These are phyloP conservation scores for Warburgia ugandensis DNA, from an alignment of 164 flowering plant species.

Conservation along the genomic window DNA sequence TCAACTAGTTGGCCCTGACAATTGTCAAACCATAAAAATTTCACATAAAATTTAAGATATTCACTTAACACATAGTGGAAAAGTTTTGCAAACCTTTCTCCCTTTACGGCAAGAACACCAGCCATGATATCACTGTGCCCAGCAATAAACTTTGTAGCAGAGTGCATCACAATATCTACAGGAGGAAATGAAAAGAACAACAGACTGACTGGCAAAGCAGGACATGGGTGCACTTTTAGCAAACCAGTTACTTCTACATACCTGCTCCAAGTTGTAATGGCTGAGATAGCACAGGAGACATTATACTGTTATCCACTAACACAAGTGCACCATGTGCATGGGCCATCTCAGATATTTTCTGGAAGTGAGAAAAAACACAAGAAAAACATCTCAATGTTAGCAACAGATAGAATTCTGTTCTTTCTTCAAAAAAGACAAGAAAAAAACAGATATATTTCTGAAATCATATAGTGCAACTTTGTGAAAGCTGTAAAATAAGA, in stretches of 20 bases:
- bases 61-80: not conserved
- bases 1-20: no score
- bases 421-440: no score
- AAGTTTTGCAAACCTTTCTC: constrained; percentile 53
- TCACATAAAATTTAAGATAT: no score
- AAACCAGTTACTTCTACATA: no score
- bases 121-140: constrained; percentile 99
- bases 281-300: constrained; percentile 88
- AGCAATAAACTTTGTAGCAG: constrained; percentile 91
- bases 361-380: constrained; percentile 13
- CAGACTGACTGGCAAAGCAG: no score
- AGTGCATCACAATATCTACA: constrained; percentile 96
- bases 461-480: no score
- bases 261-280: constrained; percentile 99
- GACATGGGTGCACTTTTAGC: no score
- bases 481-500: no score
- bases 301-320: constrained; percentile 93
- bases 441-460: no score
- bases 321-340: constrained; percentile 80
- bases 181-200: constrained; percentile 7
- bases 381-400: no score
- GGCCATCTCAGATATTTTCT: constrained; percentile 83
- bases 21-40: no score
- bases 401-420: not conserved
- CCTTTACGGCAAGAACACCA: constrained; percentile 87